phyloP scores from a whole-genome alignment of 495 filamentous ascomycete species.

The Penicillium nucicola region DNA sequence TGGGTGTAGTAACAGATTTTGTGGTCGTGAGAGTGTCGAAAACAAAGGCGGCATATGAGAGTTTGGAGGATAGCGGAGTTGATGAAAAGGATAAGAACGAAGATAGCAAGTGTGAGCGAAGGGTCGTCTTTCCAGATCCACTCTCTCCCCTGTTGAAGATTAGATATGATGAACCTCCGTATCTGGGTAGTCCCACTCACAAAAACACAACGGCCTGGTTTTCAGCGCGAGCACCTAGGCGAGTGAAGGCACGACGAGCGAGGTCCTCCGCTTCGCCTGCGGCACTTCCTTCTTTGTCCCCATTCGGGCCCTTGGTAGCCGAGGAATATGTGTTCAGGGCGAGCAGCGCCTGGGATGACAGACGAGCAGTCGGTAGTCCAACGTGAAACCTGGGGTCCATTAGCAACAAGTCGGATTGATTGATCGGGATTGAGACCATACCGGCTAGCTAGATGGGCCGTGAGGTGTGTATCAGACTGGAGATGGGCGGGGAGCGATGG shows the following conservation, averaged over 20 bases:
- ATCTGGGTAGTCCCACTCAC: conserved; percentile 51
- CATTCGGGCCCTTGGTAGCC: conserved; percentile 84
- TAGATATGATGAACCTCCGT: neutral
- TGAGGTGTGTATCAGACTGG: conserved; percentile 94
- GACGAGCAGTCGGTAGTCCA: conserved; percentile 75
- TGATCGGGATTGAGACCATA: conserved; percentile 14
- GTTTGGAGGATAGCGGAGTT: conserved; percentile 86
- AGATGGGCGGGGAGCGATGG: conserved; percentile 85
- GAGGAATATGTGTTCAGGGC: conserved; percentile 90
- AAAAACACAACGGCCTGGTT: conserved; percentile 91
- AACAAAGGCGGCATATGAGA: conserved; percentile 88
- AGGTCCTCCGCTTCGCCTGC: conserved; percentile 86
- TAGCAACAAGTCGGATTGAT: conserved; percentile 7
- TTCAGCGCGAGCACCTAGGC: conserved; percentile 84
- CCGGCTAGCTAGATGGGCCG: conserved; percentile 91
- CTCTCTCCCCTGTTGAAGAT: conserved; percentile 72
- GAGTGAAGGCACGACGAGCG: conserved; percentile 76
- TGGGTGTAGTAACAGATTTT: conserved; percentile 93
- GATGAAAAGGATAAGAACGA: conserved; percentile 82
- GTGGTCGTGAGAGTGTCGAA: conserved; percentile 96
- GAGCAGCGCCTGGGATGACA: conserved; percentile 88
- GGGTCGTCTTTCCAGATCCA: conserved; percentile 90
- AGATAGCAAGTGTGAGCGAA: conserved; percentile 83
- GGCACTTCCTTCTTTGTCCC: conserved; percentile 78
- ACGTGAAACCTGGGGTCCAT: conserved; percentile 67